Evolutionary conservation across 352 stramenopile genomes (phyloP).

Genomic region (Globisporangium apiculatum): DNA sequence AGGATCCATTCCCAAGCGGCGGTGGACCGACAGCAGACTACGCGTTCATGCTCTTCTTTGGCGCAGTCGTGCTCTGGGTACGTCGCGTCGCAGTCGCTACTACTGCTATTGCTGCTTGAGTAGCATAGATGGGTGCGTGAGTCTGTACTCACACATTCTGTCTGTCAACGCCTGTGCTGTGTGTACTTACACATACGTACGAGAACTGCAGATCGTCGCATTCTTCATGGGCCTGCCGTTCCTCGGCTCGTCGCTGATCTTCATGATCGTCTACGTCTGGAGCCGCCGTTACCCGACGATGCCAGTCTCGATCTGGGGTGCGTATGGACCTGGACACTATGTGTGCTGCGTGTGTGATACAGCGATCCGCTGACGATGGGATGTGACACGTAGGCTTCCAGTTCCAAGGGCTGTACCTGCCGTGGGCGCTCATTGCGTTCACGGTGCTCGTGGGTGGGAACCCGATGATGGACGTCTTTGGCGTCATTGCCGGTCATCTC

Average conservation of each 20-base stretch:
- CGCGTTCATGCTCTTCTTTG: constrained; percentile 87
- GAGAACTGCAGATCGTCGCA: constrained; percentile 45
- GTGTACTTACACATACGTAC: not conserved
- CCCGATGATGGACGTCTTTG: constrained; percentile 84
- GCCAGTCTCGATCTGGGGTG: constrained; percentile 81
- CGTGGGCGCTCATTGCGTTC: constrained; percentile 86
- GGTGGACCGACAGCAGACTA: constrained; percentile 82
- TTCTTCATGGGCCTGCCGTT: constrained; percentile 84
- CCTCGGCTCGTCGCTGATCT: constrained; percentile 79
- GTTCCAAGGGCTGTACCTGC: constrained; percentile 84
- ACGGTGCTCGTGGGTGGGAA: constrained; percentile 82
- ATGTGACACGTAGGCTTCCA: constrained; percentile 47
- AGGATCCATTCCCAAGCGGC: constrained; percentile 78
- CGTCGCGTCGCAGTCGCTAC: constrained; percentile 6
- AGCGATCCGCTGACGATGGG: no score
- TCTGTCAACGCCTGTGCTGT: not conserved
- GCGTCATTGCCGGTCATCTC: constrained; percentile 77
- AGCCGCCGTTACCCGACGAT: constrained; percentile 80
- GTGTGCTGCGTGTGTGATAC: no score
- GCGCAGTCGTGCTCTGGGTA: constrained; percentile 70
- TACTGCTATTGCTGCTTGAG: not conserved
- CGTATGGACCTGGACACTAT: not conserved
- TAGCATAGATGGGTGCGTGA: no score
- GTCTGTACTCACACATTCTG: not conserved
- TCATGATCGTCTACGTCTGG: constrained; percentile 91